phyloP scores from a whole-genome alignment of 306 rosid species.

The Hippophae gyantsensis region DNA sequence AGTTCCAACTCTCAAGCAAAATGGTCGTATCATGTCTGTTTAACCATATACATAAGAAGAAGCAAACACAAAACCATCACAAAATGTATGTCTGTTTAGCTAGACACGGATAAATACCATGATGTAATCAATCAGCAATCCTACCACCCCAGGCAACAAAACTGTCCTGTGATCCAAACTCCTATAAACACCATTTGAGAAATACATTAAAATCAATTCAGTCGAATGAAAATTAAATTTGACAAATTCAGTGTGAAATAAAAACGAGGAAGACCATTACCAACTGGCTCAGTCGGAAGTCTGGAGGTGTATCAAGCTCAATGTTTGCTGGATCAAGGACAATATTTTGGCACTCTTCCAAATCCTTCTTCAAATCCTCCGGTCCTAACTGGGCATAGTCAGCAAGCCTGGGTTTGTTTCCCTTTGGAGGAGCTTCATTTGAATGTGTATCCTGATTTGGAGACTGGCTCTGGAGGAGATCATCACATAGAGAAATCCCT shows the following conservation, averaged over 20 bases:
- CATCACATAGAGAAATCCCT: constrained; percentile 30
- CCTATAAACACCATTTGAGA: constrained; percentile 30
- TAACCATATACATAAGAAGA: too few species aligned
- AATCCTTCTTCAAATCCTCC: constrained; percentile 66
- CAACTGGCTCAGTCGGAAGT: constrained; percentile 73
- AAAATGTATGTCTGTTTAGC: too few species aligned
- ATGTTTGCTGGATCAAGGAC: constrained; percentile 40
- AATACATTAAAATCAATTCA: constrained; percentile 2
- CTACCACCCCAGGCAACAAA: constrained; percentile 49
- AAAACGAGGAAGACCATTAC: constrained; percentile 20
- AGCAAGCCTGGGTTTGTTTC: constrained; percentile 35
- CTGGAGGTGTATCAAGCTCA: constrained; percentile 60
- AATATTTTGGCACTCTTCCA: constrained; percentile 70
- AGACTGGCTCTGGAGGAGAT: constrained; percentile 73
- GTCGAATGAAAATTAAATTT: neutral
- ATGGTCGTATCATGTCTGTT: too few species aligned
- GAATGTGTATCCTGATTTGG: constrained; percentile 35
- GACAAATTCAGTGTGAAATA: neutral
- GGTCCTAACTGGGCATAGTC: constrained; percentile 63
- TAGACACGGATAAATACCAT: too few species aligned
- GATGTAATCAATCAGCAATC: constrained; percentile 8
- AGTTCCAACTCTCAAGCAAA: too few species aligned
- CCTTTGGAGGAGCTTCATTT: constrained; percentile 24
- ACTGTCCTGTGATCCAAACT: constrained; percentile 69
- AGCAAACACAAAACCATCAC: too few species aligned